A percentile compares a stretch with the other conserved stretches of the same genome.
Evolutionary conservation across 805 yeast species (phyloP).

Genomic region (Yamadazyma insecticola): DNA sequence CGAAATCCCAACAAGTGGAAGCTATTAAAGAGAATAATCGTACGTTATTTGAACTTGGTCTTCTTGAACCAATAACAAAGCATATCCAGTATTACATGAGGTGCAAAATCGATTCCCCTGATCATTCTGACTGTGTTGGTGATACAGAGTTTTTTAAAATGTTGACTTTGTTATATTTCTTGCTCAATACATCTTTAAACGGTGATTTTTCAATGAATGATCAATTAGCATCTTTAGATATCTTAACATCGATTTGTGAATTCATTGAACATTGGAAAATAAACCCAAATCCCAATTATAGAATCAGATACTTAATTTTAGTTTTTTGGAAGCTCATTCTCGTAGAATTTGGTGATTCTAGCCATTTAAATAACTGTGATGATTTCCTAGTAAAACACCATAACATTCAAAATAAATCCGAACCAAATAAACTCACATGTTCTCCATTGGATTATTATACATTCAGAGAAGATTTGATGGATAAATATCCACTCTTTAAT

Average conservation of each 20-base stretch:
- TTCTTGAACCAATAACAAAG: constrained; percentile 2
- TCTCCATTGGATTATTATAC: constrained; percentile 85
- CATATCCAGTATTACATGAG: not conserved
- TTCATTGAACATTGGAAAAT: constrained; percentile 68
- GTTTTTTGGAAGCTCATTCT: constrained; percentile 51
- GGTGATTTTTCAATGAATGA: constrained; percentile 4
- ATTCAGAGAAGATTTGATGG: constrained; percentile 66
- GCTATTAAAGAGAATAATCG: constrained; percentile 9
- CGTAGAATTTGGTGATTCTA: constrained; percentile 59
- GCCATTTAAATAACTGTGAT: constrained; percentile 39
- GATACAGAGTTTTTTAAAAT: constrained; percentile 25
- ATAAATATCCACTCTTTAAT: constrained; percentile 75
- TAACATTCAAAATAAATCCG: constrained; percentile 21
- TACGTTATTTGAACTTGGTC: constrained; percentile 4
- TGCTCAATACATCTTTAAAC: constrained; percentile 14
- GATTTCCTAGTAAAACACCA: constrained; percentile 40
- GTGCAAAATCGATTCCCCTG: constrained; percentile 1
- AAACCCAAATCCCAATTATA: constrained; percentile 34
- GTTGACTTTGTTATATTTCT: constrained; percentile 32
- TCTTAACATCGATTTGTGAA: constrained; percentile 42
- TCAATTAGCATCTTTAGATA: too few relatives aligned
- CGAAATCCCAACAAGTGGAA: constrained; percentile 13
- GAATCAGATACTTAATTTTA: constrained; percentile 53
- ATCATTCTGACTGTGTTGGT: constrained; percentile 1
- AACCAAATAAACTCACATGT: constrained; percentile 36